Conservation (phyloP, 768 basidiomycete genomes). For the Mycena galopus region DNA sequence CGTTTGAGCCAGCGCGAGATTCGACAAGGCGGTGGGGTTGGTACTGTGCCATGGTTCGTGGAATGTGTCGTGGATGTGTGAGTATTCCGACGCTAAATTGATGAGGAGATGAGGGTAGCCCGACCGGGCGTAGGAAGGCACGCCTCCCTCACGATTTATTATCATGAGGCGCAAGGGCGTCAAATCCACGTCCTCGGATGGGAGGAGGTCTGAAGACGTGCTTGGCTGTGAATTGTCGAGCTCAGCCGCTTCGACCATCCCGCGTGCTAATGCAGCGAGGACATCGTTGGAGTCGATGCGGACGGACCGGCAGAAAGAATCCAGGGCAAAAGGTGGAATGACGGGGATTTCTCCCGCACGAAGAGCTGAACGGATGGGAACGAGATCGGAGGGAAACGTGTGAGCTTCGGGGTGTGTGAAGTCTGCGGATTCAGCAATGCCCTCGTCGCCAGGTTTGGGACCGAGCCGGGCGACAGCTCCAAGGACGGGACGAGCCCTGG, state of each 20-base stretch:
- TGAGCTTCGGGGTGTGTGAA: constrained; percentile 78
- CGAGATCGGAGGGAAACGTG: constrained; percentile 82
- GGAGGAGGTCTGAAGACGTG: constrained; percentile 50
- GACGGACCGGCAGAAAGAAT: constrained; percentile 89
- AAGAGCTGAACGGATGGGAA: constrained; percentile 89
- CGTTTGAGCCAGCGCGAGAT: constrained; percentile 85
- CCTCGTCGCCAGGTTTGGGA: constrained; percentile 70
- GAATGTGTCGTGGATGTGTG: constrained; percentile 90
- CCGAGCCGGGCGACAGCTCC: constrained; percentile 89
- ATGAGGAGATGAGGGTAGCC: constrained; percentile 96
- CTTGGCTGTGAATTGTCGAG: constrained; percentile 44
- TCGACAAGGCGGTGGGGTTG: constrained; percentile 89
- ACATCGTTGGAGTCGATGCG: constrained; percentile 91
- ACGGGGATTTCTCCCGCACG: constrained; percentile 97
- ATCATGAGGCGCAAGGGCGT: constrained; percentile 97
- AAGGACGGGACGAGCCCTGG: constrained; percentile 88
- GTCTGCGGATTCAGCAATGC: constrained; percentile 45
- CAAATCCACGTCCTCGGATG: constrained; percentile 76
- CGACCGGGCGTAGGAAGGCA: constrained; percentile 95
- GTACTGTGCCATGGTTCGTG: constrained; percentile 78
- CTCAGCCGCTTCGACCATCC: constrained; percentile 77
- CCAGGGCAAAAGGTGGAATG: constrained; percentile 91
- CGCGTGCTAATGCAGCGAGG: constrained; percentile 86
- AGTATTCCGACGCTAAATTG: constrained; percentile 90
- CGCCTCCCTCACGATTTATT: constrained; percentile 96